A percentile compares a stretch with the other conserved stretches of the same genome.
These are phyloP conservation scores for Penicillium sumatraense DNA, from an alignment of 2,329 filamentous ascomycete genomes.

Conservation along the genomic window DNA sequence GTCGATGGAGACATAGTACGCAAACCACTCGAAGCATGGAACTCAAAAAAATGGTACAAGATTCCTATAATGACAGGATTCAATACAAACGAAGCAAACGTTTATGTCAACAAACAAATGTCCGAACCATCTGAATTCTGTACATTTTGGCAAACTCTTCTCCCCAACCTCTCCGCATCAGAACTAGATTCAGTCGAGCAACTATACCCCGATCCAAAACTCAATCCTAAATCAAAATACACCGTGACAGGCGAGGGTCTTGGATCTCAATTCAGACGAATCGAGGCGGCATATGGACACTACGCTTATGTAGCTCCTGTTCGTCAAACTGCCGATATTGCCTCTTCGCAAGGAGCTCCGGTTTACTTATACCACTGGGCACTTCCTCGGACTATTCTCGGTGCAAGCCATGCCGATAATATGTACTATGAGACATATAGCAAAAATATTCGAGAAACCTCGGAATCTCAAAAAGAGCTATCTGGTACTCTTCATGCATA, in stretches of 20 bases:
- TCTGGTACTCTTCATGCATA: constrained; percentile 52
- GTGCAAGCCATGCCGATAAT: constrained; percentile 54
- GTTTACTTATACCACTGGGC: constrained; percentile 61
- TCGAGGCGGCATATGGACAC: constrained; percentile 53
- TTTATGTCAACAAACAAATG: constrained; percentile 61
- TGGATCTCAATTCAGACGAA: constrained; percentile 57
- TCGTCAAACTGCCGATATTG: constrained; percentile 48
- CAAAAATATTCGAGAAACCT: constrained; percentile 36
- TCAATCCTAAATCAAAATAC: constrained; percentile 31
- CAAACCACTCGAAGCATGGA: constrained; percentile 62
- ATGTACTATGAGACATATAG: constrained; percentile 52
- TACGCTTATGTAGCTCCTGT: constrained; percentile 55
- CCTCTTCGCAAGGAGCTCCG: constrained; percentile 36
- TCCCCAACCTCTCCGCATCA: constrained; percentile 58
- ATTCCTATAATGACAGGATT: constrained; percentile 71
- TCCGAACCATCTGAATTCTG: constrained; percentile 58
- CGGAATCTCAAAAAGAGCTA: constrained; percentile 45
- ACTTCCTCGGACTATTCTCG: constrained; percentile 45
- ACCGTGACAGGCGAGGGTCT: constrained; percentile 33
- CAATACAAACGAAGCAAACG: constrained; percentile 69
- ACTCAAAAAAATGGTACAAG: constrained; percentile 55
- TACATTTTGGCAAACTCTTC: constrained; percentile 63
- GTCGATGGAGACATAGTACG: constrained; percentile 65
- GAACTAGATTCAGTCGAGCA: constrained; percentile 60
- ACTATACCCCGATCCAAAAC: constrained; percentile 65